Base-by-base conservation (phyloP, 2,329 filamentous ascomycete species). In the Aureobasidium sp. region DNA sequence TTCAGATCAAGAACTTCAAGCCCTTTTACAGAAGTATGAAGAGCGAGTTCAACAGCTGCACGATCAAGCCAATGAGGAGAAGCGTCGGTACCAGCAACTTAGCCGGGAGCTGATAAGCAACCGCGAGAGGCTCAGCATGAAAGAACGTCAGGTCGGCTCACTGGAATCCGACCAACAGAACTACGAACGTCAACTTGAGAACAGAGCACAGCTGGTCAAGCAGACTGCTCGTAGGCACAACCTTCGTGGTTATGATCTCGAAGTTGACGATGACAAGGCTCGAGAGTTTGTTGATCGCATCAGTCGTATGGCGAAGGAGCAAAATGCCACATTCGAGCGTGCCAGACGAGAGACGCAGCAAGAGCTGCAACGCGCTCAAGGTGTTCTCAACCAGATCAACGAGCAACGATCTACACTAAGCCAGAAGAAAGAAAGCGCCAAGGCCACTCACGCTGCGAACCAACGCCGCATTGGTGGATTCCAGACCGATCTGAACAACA, bases 141-240 rank as follows among this genome's bases (percentile, higher is more conserved):
- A 82, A 66, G 78, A 82, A 64, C 78, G 72, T 0, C 87, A 92
- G 67, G 82, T 85, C 68, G 93, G 93, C 47, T 90, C 87, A 67
- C 86, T 88, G 67, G 85, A 94, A 73, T 93, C 92, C 2, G 88
- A 96, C 71, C 92, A 93, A 76, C 87, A 90, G 65, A 90, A 88
- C 69, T 90, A 94, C 71, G 90, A 97, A 71, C 84, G 88, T 4
- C 89, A 97, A 66, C 72, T 96, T 3, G 79, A 84, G 67, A 79
- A 83, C 48, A 88, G 93, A 43, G 82, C 87, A 69, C 81, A 83
- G 10, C 82, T 96, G 73, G 85, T 97, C 61, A 90, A 87, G 66
- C 87, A 92, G 63, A 86, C 90, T 41, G 91, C 93, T 17, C 81
- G 84, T 50, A 81, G 81, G 29, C 89, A 96, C 73, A 86, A 84